These are phyloP conservation scores for Daedalea quercina DNA, from an alignment of 768 basidiomycete species.

Conservation along the genomic window DNA sequence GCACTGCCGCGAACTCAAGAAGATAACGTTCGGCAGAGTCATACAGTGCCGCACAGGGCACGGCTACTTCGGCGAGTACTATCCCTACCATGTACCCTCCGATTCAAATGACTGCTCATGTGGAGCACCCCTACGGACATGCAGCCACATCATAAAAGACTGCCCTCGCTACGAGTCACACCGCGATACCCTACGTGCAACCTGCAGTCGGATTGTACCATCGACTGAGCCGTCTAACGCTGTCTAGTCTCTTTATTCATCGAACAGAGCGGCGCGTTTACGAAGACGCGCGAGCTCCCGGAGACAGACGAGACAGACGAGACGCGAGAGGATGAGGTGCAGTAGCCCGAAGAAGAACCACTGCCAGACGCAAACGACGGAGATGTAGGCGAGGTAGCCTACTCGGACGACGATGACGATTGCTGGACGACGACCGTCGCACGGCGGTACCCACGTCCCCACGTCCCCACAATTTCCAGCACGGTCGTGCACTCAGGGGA, in stretches of 20 bases:
- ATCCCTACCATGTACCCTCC: not conserved
- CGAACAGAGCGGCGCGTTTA: not conserved
- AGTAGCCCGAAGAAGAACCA: too few species aligned
- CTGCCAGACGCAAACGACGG: too few species aligned
- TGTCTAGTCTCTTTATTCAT: not conserved
- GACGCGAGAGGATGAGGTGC: too few species aligned
- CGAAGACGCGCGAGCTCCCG: not conserved
- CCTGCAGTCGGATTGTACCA: not conserved
- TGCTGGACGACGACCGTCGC: too few species aligned
- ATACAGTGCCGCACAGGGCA: constrained; percentile 1
- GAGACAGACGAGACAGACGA: too few species aligned
- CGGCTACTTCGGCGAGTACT: constrained; percentile 1
- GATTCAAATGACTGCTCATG: not conserved
- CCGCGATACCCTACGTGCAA: not conserved
- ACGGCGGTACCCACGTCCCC: too few species aligned
- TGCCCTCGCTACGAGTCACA: not conserved
- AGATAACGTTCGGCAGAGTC: not conserved
- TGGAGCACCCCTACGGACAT: not conserved
- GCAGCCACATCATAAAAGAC: not conserved
- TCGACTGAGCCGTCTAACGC: not conserved
- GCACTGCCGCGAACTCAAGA: not conserved
- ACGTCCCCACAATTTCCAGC: too few species aligned
- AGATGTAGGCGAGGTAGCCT: too few species aligned
- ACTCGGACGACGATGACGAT: too few species aligned
- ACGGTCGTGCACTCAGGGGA: too few species aligned